Percentiles rank a stretch among this genome's conserved stretches.
These are phyloP conservation scores for Rostrohypoxylon terebratum DNA, from an alignment of 495 filamentous ascomycete genomes.

Conservation along the genomic window DNA sequence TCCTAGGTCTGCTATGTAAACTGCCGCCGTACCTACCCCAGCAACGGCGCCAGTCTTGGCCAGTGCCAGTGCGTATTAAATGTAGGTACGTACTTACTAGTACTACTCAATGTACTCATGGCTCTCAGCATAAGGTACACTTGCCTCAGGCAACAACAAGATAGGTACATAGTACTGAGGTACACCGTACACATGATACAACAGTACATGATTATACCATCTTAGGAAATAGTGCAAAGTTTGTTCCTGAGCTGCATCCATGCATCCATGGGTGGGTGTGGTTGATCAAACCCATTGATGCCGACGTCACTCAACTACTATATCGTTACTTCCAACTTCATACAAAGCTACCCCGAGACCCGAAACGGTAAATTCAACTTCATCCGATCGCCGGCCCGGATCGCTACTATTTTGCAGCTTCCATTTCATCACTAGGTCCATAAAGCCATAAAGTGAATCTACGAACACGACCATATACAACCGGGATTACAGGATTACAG, in stretches of 20 bases:
- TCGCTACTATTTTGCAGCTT: constrained; percentile 3
- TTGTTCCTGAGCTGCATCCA: constrained; percentile 12
- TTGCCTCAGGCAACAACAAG: no score
- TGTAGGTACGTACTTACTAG: neutral
- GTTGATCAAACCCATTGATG: constrained; percentile 17
- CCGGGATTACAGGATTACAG: neutral
- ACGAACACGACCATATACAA: neutral
- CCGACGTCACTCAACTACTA: constrained; percentile 35
- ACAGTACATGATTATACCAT: constrained; percentile 3
- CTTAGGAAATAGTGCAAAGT: neutral
- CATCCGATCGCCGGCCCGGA: neutral
- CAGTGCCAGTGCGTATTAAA: neutral
- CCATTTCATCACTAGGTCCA: neutral
- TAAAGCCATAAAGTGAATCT: neutral
- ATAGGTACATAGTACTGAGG: no score
- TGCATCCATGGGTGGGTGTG: no score
- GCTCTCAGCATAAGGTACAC: no score
- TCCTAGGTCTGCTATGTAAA: neutral
- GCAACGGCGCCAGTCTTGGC: constrained; percentile 19
- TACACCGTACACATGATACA: neutral
- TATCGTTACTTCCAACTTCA: constrained; percentile 24
- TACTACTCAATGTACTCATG: no score
- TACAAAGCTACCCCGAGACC: constrained; percentile 32
- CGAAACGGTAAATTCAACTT: constrained; percentile 37
- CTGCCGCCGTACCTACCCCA: constrained; percentile 22